These are phyloP conservation scores for Kazachstania africana DNA, from an alignment of 805 yeast species.

Conservation along the genomic window DNA sequence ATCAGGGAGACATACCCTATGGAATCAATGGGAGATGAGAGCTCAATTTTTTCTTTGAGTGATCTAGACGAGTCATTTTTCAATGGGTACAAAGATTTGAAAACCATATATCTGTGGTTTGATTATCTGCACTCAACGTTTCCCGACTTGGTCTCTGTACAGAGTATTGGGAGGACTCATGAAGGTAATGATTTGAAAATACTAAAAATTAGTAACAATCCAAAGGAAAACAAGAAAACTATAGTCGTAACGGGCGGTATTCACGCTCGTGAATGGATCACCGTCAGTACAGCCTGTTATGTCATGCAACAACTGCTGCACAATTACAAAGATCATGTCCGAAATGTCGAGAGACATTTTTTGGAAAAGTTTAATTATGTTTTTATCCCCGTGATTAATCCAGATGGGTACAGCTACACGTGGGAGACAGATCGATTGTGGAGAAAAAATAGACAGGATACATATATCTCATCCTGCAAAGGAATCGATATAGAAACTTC, in stretches of 20 bases:
- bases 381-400: slow-evolving; percentile 76
- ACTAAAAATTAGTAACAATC: slow-evolving; percentile 46
- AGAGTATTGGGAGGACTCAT: slow-evolving; percentile 60
- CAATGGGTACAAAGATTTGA: slow-evolving; percentile 53
- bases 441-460: slow-evolving; percentile 79
- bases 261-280: slow-evolving; percentile 87
- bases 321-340: slow-evolving; percentile 35
- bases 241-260: slow-evolving; percentile 73
- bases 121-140: slow-evolving; percentile 47
- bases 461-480: slow-evolving; percentile 50
- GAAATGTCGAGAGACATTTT: slow-evolving; percentile 32
- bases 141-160: slow-evolving; percentile 52
- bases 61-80: slow-evolving; percentile 44
- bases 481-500: slow-evolving; percentile 87
- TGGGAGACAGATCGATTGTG: slow-evolving; percentile 77
- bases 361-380: slow-evolving; percentile 56
- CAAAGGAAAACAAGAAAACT: slow-evolving; percentile 40
- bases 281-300: slow-evolving; percentile 58
- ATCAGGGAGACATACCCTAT: slow-evolving; percentile 44
- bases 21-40: not conserved
- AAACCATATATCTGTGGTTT: slow-evolving; percentile 63
- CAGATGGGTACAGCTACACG: slow-evolving; percentile 80
- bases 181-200: slow-evolving; percentile 67
- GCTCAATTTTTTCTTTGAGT: not conserved
- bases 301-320: slow-evolving; percentile 36